These are phyloP conservation scores for Diospyros kaki DNA, from an alignment of 148 eudicot species.

Conservation along the genomic window DNA sequence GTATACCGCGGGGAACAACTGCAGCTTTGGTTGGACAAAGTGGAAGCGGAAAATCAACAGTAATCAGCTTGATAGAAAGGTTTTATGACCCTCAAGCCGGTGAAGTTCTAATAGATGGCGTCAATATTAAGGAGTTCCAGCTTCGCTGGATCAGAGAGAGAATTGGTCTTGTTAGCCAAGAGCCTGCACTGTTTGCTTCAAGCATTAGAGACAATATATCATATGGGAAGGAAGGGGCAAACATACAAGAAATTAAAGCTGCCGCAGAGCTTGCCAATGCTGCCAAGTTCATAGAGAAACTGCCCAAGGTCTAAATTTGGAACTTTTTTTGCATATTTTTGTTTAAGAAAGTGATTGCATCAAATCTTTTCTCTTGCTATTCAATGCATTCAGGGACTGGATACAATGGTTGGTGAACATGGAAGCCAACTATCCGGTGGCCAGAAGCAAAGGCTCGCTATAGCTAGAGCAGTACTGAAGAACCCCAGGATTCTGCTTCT, in stretches of 20 bases:
- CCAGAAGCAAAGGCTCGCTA: slow-evolving; percentile 87
- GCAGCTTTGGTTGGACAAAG: slow-evolving; percentile 66
- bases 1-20: slow-evolving; percentile 48
- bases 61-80: slow-evolving; percentile 56
- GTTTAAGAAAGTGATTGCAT: too few species aligned
- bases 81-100: slow-evolving; percentile 63
- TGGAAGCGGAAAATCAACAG: slow-evolving; percentile 68
- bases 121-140: slow-evolving; percentile 51
- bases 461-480: slow-evolving; percentile 81
- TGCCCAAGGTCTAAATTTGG: slow-evolving; percentile 42
- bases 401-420: slow-evolving; percentile 82
- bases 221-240: slow-evolving; percentile 56
- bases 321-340: too few species aligned
- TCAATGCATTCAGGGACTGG: slow-evolving; percentile 48
- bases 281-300: slow-evolving; percentile 51
- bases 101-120: slow-evolving; percentile 50
- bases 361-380: neutral
- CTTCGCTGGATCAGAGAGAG: slow-evolving; percentile 55
- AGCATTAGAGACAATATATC: slow-evolving; percentile 66
- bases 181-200: slow-evolving; percentile 52
- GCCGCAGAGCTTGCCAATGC: slow-evolving; percentile 65
- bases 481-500: slow-evolving; percentile 74
- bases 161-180: slow-evolving; percentile 72
- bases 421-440: slow-evolving; percentile 89
- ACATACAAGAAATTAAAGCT: slow-evolving; percentile 45